Percentiles rank a stretch among this genome's conserved stretches.
phyloP scores from a whole-genome alignment of 2,329 filamentous ascomycete species.

The Beauveria sp. region DNA sequence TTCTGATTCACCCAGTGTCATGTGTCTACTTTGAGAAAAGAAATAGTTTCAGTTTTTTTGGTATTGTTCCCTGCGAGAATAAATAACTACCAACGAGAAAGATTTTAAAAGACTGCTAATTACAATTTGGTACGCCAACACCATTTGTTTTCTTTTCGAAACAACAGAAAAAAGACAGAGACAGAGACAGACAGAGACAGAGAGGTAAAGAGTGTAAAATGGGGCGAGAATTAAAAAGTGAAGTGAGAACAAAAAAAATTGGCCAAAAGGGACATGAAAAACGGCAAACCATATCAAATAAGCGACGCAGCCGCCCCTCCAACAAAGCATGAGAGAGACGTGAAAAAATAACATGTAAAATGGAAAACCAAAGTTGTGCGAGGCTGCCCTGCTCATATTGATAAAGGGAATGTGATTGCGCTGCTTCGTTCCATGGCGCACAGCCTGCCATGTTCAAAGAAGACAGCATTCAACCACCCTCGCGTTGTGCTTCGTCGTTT shows the following conservation, averaged over 20 bases:
- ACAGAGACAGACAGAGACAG: neutral
- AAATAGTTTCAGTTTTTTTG: neutral
- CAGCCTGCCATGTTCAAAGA: neutral
- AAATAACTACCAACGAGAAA: constrained; percentile 13
- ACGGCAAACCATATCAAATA: neutral
- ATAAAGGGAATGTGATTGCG: neutral
- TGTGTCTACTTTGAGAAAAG: neutral
- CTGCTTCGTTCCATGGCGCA: neutral
- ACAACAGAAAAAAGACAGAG: neutral
- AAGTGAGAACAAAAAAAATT: neutral
- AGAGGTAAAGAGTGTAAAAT: constrained; percentile 5
- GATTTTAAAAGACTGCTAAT: neutral
- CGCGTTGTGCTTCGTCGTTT: neutral
- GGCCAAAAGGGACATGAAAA: neutral
- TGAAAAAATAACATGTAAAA: neutral
- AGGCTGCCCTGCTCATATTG: neutral
- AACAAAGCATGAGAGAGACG: neutral
- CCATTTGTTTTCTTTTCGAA: constrained; percentile 1
- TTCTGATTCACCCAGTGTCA: neutral
- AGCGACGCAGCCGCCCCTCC: neutral
- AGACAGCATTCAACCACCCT: neutral
- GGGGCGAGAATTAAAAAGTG: neutral
- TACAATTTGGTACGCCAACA: constrained; percentile 10
- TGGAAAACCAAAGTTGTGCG: neutral
- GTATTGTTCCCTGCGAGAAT: neutral